Base-by-base conservation (phyloP, 495 filamentous ascomycete species). In the Hyaloscypha bicolor region DNA sequence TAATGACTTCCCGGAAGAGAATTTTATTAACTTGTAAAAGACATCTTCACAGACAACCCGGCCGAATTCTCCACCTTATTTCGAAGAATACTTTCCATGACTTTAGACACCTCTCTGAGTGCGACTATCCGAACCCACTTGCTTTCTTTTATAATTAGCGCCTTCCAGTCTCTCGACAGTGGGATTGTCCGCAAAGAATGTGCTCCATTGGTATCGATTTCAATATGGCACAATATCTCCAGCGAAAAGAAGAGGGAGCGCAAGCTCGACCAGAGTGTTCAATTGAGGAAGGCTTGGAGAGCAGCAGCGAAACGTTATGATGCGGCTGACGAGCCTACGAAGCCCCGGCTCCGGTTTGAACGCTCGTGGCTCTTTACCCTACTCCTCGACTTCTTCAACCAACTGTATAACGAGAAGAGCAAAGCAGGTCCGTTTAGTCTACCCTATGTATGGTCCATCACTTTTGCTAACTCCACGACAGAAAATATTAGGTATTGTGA, bases 81-180 rank as follows among this genome's bases (percentile, higher is more conserved):
- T 79, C 90, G 92, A 65, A 92, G 96, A 37, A 85, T 96, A 37
- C 83, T 97, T 0, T 93, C 92, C 14, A 91, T 98, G 88, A 93
- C 86, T 62, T 83, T 99, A 65, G 94, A 97, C 74, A 79, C 79
- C 42, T 91, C 92, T 4, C 78, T 97, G 21, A 82, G 90, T 4
- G 82, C 85, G 37, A 83, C 80, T 12, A 86, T 96, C 59, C 87
- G 92, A 62, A 90, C 90, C 2, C 87, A 95, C 29, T 85, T 98
- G 32, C 78, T 98, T 4, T 90, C 88, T 16, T 97, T 96, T 76
- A 85, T 97, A 65, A 93, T 97, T 62, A 87, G 88, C 70, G 92
- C 94, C 62, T 98, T 97, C 76, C 93, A 97, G 78, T 97, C 93
- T 29, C 85, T 98, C 21, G 95, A 99, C 72, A 96, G 90, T 77